Evolutionary conservation across 805 yeast species (phyloP).

Genomic region (Metschnikowia dekortorum): DNA sequence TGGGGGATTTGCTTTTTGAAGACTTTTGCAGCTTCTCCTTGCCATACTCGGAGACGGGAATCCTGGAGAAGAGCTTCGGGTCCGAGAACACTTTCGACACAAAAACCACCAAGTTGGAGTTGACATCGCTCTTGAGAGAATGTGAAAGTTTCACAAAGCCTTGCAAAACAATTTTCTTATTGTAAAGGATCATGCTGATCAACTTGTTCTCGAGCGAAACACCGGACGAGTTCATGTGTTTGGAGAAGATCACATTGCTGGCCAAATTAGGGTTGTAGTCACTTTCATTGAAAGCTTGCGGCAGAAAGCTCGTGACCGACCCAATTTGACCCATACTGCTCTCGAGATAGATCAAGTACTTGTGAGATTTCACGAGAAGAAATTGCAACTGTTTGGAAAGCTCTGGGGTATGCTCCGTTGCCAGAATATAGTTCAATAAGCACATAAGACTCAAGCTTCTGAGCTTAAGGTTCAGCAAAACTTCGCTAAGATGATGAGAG

Average conservation of each 20-base stretch:
- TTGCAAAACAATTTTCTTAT: constrained; percentile 35
- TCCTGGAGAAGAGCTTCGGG: constrained; percentile 26
- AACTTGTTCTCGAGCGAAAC: constrained; percentile 25
- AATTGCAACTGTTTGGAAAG: constrained; percentile 38
- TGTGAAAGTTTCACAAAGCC: constrained; percentile 32
- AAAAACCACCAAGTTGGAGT: constrained; percentile 39
- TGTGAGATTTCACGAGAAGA: constrained; percentile 37
- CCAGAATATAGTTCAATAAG: constrained; percentile 34
- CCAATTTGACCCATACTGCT: constrained; percentile 32
- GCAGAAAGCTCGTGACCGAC: constrained; percentile 28
- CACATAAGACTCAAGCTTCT: constrained; percentile 38
- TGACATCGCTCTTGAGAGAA: constrained; percentile 34
- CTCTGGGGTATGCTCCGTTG: constrained; percentile 38
- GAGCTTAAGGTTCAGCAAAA: constrained; percentile 31
- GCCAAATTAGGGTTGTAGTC: constrained; percentile 26
- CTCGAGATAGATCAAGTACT: constrained; percentile 37
- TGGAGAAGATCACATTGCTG: constrained; percentile 28
- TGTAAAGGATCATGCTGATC: constrained; percentile 31
- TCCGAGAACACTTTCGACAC: constrained; percentile 36
- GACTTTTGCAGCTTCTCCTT: constrained; percentile 19
- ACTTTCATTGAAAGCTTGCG: constrained; percentile 24
- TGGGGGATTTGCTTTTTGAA: constrained; percentile 13
- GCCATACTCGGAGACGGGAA: constrained; percentile 4
- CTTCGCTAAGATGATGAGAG: constrained; percentile 21
- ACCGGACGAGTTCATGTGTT: constrained; percentile 14